phyloP scores from a whole-genome alignment of 306 rosid genomes.

The Prinsepia uniflora region DNA sequence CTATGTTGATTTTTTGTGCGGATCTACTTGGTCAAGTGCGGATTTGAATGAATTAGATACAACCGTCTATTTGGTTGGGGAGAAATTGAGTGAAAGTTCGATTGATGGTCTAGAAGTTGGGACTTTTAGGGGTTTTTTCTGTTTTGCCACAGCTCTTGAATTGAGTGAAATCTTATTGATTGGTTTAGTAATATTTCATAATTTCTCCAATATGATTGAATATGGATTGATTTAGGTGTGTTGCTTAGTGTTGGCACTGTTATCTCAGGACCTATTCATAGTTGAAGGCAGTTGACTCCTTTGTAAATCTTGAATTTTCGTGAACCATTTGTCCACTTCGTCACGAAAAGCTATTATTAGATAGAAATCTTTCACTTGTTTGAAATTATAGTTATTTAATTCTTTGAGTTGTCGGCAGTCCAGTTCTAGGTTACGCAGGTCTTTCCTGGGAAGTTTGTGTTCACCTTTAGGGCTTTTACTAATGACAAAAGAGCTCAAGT shows the following conservation, averaged over 20 bases:
- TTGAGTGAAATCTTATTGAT: background rate
- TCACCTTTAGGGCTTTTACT: background rate
- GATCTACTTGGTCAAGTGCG: conserved; percentile 8
- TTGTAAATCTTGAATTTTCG: background rate
- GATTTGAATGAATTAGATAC: background rate
- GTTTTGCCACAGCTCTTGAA: background rate
- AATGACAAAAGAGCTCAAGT: background rate
- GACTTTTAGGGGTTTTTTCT: background rate
- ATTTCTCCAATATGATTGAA: background rate
- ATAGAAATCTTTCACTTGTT: background rate
- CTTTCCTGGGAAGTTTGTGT: background rate
- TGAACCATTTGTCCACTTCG: background rate
- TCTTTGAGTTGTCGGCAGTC: background rate
- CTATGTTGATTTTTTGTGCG: background rate
- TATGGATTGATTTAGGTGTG: background rate
- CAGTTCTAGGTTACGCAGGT: background rate
- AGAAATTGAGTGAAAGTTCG: background rate
- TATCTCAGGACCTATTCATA: background rate
- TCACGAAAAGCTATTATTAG: background rate
- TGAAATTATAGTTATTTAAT: background rate
- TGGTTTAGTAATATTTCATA: background rate
- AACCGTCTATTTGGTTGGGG: background rate
- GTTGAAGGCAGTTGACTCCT: background rate
- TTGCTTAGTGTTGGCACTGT: background rate
- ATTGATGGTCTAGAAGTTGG: background rate